Base-by-base conservation (phyloP, 164 flowering plant species). In the Paratinospora sagittata region DNA sequence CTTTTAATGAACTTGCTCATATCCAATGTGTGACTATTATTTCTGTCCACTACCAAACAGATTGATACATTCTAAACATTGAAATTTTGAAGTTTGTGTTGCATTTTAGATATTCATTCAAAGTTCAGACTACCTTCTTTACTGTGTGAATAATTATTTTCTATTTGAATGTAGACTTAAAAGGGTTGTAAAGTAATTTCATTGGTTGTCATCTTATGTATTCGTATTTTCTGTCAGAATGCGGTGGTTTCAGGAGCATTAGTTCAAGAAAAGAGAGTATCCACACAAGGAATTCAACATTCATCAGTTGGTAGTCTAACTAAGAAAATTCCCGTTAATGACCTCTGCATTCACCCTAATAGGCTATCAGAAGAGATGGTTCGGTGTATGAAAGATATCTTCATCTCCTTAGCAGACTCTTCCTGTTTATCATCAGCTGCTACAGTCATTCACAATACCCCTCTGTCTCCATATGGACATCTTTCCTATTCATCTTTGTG, bases 341-440 rank as follows among this genome's bases (percentile, higher is more conserved):
- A 84, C 65, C 85, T 88, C 0, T 86, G 87, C 85, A 77, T 85
- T 79, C 70, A 83, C 45, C 91, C 96, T 68, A 90, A 86, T 79
- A 74, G 72, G 62, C 78, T 90, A 47, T 88, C 96, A 12, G 91
- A 90, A 75, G 91, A 90, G 76, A 90, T 90, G 92, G 88, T 90
- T 8, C 76, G 82, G 65, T 90, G 92, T 71, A 90, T 90, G 96
- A 88, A 80, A 75, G 86, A 87, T 68, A 87, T 90, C 70, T 90
- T 87, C 75, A 82, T 88, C 68, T 90, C 88, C 36, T 73, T 90
- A 63, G 85, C 87, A 33, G 90, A 87, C 74, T 82, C 89, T 74
- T 80, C 82, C 37, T 72, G 81, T 52, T 17, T 70, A 19, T 78
- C 86, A 36, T 79, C 80, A 9, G 68, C 81, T 27, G 24, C 74